phyloP scores from a whole-genome alignment of 495 filamentous ascomycete genomes.

The Hyaloscypha hepaticicola region DNA sequence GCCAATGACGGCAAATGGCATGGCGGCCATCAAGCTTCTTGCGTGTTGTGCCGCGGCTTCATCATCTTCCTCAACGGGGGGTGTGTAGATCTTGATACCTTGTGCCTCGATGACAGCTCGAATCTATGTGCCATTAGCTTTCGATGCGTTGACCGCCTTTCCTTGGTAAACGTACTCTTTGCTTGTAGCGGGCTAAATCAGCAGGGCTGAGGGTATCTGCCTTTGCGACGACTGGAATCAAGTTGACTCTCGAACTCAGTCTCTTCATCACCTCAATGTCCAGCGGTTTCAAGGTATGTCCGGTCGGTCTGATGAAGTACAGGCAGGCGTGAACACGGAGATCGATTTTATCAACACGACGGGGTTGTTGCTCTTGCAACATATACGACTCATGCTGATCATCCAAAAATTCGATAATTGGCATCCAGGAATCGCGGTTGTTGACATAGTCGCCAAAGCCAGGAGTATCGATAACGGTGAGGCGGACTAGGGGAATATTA shows the following conservation, averaged over 20 bases:
- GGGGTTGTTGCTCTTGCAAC: conserved; percentile 99
- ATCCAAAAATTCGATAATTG: conserved; percentile 99
- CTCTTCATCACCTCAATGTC: conserved; percentile 99
- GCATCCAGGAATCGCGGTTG: conserved; percentile 99
- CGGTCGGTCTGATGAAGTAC: conserved; percentile 98
- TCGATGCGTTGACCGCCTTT: background rate
- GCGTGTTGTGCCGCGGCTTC: conserved; percentile 93
- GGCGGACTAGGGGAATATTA: conserved; percentile 64
- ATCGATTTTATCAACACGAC: conserved; percentile 96
- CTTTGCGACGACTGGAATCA: conserved; percentile 98
- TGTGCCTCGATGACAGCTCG: conserved; percentile 94
- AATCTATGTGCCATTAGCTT: conserved; percentile 56
- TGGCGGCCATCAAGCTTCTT: conserved; percentile 87
- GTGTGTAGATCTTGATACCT: conserved; percentile 98
- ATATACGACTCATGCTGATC: conserved; percentile 99
- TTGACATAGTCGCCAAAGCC: conserved; percentile 99
- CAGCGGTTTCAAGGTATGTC: conserved; percentile 96
- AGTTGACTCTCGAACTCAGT: conserved; percentile 92
- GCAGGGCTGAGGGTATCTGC: conserved; percentile 93
- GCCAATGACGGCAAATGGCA: conserved; percentile 98
- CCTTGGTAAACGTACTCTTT: conserved; percentile 58
- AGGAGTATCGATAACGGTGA: conserved; percentile 98
- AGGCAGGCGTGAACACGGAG: conserved; percentile 97
- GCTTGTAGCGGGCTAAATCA: conserved; percentile 90
- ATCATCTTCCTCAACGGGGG: conserved; percentile 95